Evolutionary conservation across 495 filamentous ascomycete genomes (phyloP).

Genomic region (Aspergillus sclerotiicarbonarius): DNA sequence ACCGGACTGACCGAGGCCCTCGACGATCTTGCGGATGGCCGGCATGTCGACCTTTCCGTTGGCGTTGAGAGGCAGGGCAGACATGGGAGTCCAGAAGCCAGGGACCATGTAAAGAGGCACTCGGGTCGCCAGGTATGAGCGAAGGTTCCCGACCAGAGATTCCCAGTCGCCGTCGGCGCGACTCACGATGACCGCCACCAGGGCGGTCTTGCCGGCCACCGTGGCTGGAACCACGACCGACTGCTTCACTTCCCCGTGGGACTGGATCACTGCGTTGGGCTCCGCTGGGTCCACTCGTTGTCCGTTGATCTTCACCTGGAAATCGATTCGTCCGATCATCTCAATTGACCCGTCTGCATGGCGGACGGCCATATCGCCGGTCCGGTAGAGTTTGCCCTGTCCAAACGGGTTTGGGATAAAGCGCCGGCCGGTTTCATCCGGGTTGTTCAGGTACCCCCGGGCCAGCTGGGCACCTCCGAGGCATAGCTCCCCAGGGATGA

Average conservation of each 20-base stretch:
- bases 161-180: not conserved
- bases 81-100: not conserved
- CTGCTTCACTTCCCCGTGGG: not conserved
- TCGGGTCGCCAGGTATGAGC: not conserved
- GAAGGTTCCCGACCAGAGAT: not conserved
- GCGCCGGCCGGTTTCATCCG: not conserved
- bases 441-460: not conserved
- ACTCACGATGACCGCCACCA: not conserved
- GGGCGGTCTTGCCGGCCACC: not conserved
- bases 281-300: slow-evolving; percentile 1
- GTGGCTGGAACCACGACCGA: not conserved
- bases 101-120: not conserved
- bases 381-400: slow-evolving; percentile 3
- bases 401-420: not conserved
- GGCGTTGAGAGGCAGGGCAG: not conserved
- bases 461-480: not conserved
- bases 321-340: slow-evolving; percentile 3
- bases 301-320: slow-evolving; percentile 1
- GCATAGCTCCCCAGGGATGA: not conserved
- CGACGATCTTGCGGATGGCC: not conserved
- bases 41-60: slow-evolving; percentile 1
- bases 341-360: not conserved
- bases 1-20: not conserved
- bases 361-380: slow-evolving; percentile 1
- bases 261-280: not conserved